Evolutionary conservation across 768 basidiomycete genomes (phyloP).

Genomic region (Boletellus sp.): DNA sequence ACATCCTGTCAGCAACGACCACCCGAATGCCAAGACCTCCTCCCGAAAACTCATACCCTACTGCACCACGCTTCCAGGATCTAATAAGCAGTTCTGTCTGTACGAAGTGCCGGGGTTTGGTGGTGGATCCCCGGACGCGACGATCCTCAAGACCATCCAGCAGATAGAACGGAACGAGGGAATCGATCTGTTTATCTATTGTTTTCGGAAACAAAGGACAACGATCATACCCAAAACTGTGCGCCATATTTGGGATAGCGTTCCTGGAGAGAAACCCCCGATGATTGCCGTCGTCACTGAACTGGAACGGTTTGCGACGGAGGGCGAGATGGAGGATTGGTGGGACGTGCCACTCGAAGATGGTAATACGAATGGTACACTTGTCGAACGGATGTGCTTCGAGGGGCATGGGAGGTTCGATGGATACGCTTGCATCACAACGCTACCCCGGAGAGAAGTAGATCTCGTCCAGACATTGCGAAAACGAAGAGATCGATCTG

Average conservation of each 20-base stretch:
- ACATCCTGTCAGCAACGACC: conserved; percentile 12
- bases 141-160: conserved; percentile 15
- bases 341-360: conserved; percentile 16
- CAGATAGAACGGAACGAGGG: conserved; percentile 11
- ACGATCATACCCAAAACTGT: conserved; percentile 13
- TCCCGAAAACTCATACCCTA: not conserved
- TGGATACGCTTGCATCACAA: conserved; percentile 40
- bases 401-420: conserved; percentile 25
- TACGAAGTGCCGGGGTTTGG: conserved; percentile 24
- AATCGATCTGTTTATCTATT: conserved; percentile 26
- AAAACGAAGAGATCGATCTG: conserved; percentile 18
- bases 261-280: conserved; percentile 4
- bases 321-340: conserved; percentile 29
- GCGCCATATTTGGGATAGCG: conserved; percentile 1
- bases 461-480: conserved; percentile 12
- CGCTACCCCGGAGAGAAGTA: conserved; percentile 16
- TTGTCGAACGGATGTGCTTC: conserved; percentile 21
- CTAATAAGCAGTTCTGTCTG: conserved; percentile 6
- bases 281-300: conserved; percentile 28
- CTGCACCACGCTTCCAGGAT: not conserved
- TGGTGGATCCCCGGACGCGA: conserved; percentile 2
- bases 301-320: conserved; percentile 17
- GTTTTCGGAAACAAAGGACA: conserved; percentile 18
- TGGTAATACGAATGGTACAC: conserved; percentile 25
- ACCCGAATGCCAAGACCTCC: conserved; percentile 8